These are phyloP conservation scores for Blumeriella jaapii DNA, from an alignment of 2,329 filamentous ascomycete genomes.

Conservation along the genomic window DNA sequence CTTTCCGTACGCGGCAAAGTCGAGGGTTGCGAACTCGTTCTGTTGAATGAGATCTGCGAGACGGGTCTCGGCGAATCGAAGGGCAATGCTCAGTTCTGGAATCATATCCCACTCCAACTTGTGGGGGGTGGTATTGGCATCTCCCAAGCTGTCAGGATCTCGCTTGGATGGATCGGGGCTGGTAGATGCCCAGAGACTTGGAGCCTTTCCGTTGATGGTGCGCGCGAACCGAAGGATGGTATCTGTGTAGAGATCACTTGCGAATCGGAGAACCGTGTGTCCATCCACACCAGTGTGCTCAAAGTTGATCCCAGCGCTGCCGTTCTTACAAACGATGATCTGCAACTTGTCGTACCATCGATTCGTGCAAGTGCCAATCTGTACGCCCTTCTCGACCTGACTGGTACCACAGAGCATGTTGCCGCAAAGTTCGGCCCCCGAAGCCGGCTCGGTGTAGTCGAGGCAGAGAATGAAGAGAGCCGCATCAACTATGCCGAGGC, in stretches of 20 bases:
- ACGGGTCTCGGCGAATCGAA: conserved; percentile 90
- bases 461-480: conserved; percentile 87
- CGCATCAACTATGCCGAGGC: conserved; percentile 87
- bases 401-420: conserved; percentile 98
- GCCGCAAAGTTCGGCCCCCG: conserved; percentile 75
- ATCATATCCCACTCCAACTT: conserved; percentile 98
- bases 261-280: conserved; percentile 91
- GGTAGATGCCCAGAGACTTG: conserved; percentile 79
- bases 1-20: conserved; percentile 84
- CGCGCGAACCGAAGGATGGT: conserved; percentile 92
- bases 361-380: conserved; percentile 96
- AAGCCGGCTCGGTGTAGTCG: conserved; percentile 79
- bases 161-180: conserved; percentile 90
- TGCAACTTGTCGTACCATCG: conserved; percentile 99
- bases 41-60: conserved; percentile 91
- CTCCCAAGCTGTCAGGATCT: conserved; percentile 81
- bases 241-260: conserved; percentile 93
- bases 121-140: conserved; percentile 86
- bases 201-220: conserved; percentile 89
- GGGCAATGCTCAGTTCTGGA: conserved; percentile 78
- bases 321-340: conserved; percentile 98
- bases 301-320: conserved; percentile 97
- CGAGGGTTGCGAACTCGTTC: conserved; percentile 88
- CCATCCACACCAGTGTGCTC: conserved; percentile 97
- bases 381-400: conserved; percentile 81